Base-by-base conservation (phyloP, 23 red algal genomes). In the Gracilariopsis chorda region DNA sequence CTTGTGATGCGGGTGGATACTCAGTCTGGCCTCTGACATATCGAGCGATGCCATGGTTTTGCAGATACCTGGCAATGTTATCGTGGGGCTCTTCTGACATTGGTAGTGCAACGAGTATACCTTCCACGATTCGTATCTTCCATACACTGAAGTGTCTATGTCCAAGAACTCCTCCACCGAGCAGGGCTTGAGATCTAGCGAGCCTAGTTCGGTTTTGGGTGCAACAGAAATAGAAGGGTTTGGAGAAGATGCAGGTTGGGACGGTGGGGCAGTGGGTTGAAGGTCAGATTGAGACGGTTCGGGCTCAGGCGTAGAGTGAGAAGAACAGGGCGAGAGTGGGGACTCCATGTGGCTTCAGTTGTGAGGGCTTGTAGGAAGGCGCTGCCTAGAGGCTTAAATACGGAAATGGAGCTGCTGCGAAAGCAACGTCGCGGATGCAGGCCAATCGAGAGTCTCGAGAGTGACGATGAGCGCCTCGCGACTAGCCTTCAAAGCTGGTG, bases 71-170 rank as follows among this genome's bases (percentile, higher is more conserved):
- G 2, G 28, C 28, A 37, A 65, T 65, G 60, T 65, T 65, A 36
- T 65, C 60, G 60, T 65, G 60, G 60, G 28, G 16, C 60, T 34
- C 4, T 65, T 65, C 60, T 36, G 28, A 65, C 60, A 36, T 36
- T 65, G 60, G 60, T 36, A 65, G 60, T 65, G 60, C 60, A 2
- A 65, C 60, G 4, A 65, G 60, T 37, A 65, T 65, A 36, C 60
- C 60, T 65, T 65, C 60, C 60, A 65, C 60, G 60, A 65, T 65
- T 65, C 60, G 28, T 65, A 65, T 36, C 16, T 4, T 65, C 60
- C 60, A 65, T 65, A 65, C 60, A 36, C 28, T 33, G 16, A 65
- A 65, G 60, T 3, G 28, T 36, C 28, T 30, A 65, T 65, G 60
- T 65, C 60, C 27, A 65, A 34, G 17, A 13, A 65, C 14, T 65